phyloP scores from a whole-genome alignment of 2,329 filamentous ascomycete genomes.

The Colletotrichum sp. region DNA sequence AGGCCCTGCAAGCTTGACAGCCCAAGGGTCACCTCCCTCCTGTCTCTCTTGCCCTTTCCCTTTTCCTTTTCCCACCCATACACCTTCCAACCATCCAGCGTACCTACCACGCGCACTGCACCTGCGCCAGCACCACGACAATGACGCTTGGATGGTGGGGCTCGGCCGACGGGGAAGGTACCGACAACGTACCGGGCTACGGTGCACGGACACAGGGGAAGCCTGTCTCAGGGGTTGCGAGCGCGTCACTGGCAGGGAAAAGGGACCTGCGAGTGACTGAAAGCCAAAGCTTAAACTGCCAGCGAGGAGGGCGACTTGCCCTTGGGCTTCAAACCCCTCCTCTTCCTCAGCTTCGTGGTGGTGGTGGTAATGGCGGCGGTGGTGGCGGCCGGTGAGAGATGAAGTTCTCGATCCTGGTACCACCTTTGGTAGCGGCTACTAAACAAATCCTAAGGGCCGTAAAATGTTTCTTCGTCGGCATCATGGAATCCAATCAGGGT shows the following conservation, averaged over 20 bases:
- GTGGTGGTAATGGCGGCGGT: not conserved
- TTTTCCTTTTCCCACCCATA: not conserved
- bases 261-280: not conserved
- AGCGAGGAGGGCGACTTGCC: not conserved
- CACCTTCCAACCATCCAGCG: not conserved
- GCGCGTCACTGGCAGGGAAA: slow-evolving; percentile 4
- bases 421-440: not conserved
- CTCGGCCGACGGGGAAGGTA: not conserved
- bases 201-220: not conserved
- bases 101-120: not conserved
- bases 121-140: not conserved
- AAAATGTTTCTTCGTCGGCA: not conserved
- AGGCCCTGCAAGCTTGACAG: not conserved
- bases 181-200: slow-evolving; percentile 1
- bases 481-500: not conserved
- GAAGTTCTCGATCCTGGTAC: not conserved
- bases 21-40: not conserved
- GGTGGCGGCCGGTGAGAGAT: not conserved
- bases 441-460: not conserved
- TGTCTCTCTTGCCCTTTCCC: not conserved
- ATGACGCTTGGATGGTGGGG: slow-evolving; percentile 16
- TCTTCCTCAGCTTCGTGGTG: not conserved
- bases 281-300: slow-evolving; percentile 16
- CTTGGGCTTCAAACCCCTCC: not conserved
- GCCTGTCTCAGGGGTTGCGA: not conserved